Evolutionary conservation across 768 basidiomycete genomes (phyloP), one percentile per base, ranked within the genome.

Genomic region (Zangia roseola): DNA sequence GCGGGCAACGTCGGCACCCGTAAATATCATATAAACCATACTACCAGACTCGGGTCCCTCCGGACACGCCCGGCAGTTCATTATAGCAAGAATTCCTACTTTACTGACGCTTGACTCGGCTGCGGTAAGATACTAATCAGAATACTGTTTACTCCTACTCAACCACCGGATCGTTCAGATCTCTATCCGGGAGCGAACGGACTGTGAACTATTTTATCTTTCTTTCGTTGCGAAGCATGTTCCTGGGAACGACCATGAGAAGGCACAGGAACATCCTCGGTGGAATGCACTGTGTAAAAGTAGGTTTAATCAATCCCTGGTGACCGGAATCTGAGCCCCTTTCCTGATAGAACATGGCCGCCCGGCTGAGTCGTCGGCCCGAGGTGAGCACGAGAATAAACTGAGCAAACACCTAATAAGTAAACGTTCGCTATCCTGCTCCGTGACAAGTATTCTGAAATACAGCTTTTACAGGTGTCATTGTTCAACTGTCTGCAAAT

Each of bases 121-220:
- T 41, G 55, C 59, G 56, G 88, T 88, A 64, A 58, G 83, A 49
- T 49, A 25, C 33, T 34, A 34, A 17, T 24, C 37, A 21, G n/a
- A 51, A 42, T 47, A 31, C 24, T 40, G 26, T 39, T 51, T 38
- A 21, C 41, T 37, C 28, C 43, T 33, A 34, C 57, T 63, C 31
- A 60, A 20, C 41, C 34, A 38, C 37, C 31, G 21, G 23, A 25
- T 40, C 16, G 10, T 45, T 52, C 55, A 93, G 89, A 80, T 94
- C 38, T 79, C 84, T 9, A 54, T 63, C 9, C 82, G 77, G 54
- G 89, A 93, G 63, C 77, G 92, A 34, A 71, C 69, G n/a, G 92
- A 94, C 59, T 81, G 83, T 41, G 92, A 95, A 67, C 63, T 91
- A 21, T 88, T 88, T 62, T 95, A 93, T 68, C 74, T 93, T 41